A percentile compares a stretch with the other conserved stretches of the same genome.
Conservation (phyloP, 306 rosid genomes). For the Prunus mume region DNA sequence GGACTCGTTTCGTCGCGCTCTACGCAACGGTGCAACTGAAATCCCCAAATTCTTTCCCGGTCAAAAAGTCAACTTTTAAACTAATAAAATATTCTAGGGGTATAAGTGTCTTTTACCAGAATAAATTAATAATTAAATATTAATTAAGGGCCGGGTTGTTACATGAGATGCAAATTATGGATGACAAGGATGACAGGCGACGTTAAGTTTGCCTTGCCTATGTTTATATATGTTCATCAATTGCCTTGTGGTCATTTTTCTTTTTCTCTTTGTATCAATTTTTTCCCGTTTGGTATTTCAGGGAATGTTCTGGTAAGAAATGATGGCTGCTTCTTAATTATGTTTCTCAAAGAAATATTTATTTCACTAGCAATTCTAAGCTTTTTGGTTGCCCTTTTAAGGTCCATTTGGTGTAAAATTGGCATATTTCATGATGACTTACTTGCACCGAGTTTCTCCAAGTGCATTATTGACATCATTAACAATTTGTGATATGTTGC, state of each 20-base stretch:
- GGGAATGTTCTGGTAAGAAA: background rate
- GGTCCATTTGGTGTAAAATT: background rate
- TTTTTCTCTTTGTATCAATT: background rate
- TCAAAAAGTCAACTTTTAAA: too few relatives aligned
- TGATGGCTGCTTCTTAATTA: background rate
- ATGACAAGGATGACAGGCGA: constrained; percentile 88
- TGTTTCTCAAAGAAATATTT: background rate
- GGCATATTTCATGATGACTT: background rate
- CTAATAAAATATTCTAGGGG: too few relatives aligned
- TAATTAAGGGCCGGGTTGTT: too few relatives aligned
- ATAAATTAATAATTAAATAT: too few relatives aligned
- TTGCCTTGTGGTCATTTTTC: constrained; percentile 12
- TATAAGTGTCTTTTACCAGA: too few relatives aligned
- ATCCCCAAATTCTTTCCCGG: too few relatives aligned
- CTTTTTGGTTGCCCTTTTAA: background rate
- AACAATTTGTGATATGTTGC: background rate
- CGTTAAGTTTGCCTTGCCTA: constrained; percentile 69
- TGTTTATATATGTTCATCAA: constrained; percentile 36
- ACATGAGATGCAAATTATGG: constrained; percentile 88
- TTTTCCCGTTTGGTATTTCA: background rate
- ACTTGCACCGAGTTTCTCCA: background rate
- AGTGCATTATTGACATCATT: background rate
- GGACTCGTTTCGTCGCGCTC: too few relatives aligned
- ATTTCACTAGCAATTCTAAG: background rate
- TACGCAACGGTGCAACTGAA: too few relatives aligned